Conservation (phyloP, 192 early-diverging fungal species). For the Fimicolochytrium jonesii region DNA sequence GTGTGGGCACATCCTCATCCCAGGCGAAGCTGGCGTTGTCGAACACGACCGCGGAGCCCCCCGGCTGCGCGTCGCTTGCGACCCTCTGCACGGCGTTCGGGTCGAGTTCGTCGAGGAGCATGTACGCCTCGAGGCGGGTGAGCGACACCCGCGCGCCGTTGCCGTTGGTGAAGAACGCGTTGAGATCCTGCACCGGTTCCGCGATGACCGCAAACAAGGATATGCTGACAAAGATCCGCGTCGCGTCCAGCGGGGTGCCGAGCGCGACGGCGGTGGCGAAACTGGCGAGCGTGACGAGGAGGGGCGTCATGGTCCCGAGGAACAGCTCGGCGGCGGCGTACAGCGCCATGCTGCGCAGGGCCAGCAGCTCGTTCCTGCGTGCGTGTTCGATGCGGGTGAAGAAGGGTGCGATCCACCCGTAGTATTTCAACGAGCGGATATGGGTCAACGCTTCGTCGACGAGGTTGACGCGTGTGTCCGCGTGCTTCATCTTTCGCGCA, state of each 20-base stretch:
- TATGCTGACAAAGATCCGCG: constrained; percentile 21
- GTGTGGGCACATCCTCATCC: too few relatives aligned
- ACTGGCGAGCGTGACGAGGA: constrained; percentile 25
- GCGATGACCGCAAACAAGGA: constrained; percentile 19
- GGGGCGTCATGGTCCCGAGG: constrained; percentile 6
- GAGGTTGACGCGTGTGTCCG: constrained; percentile 72
- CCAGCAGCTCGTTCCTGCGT: constrained; percentile 10
- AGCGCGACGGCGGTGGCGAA: constrained; percentile 11
- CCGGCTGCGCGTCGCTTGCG: too few relatives aligned
- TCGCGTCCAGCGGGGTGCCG: constrained; percentile 6
- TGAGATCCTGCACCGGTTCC: constrained; percentile 2
- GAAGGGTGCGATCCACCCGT: constrained; percentile 25
- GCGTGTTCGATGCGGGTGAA: constrained; percentile 9
- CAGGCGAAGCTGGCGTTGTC: constrained; percentile 23
- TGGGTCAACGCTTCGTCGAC: constrained; percentile 54
- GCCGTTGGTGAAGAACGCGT: background rate
- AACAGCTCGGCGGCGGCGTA: constrained; percentile 7
- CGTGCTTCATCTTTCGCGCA: constrained; percentile 10
- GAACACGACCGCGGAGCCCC: constrained; percentile 10
- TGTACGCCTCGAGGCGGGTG: background rate
- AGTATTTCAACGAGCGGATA: constrained; percentile 22
- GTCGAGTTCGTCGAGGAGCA: background rate
- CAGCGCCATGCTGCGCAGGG: constrained; percentile 14
- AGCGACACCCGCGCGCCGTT: background rate
- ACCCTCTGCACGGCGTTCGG: background rate